phyloP scores from a whole-genome alignment of 2,329 filamentous ascomycete genomes.

The Monosporascus cannonballus region DNA sequence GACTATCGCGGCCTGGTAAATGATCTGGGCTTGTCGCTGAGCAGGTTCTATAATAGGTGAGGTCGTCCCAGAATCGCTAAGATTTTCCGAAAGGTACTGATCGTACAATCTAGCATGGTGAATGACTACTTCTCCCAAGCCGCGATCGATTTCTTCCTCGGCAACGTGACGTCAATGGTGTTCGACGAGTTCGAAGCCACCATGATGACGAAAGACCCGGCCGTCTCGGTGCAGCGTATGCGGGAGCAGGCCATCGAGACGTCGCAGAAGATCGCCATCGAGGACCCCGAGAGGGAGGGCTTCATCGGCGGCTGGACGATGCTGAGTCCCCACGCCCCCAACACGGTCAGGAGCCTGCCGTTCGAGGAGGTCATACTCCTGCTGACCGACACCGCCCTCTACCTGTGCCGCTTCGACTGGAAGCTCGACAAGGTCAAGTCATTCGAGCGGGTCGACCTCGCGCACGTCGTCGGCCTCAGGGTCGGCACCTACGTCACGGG shows the following conservation, averaged over 20 bases:
- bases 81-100: background rate
- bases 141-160: constrained; percentile 88
- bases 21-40: constrained; percentile 83
- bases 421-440: constrained; percentile 88
- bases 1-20: constrained; percentile 88
- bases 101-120: constrained; percentile 64
- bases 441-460: constrained; percentile 79
- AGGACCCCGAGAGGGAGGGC: constrained; percentile 69
- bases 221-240: constrained; percentile 77
- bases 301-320: constrained; percentile 87
- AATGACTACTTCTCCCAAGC: constrained; percentile 97
- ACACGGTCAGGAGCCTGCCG: constrained; percentile 63
- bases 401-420: constrained; percentile 92
- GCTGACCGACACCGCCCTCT: constrained; percentile 77
- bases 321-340: constrained; percentile 65
- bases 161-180: constrained; percentile 75
- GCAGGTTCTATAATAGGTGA: constrained; percentile 63
- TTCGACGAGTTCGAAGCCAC: constrained; percentile 93
- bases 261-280: constrained; percentile 79
- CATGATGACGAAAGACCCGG: constrained; percentile 89
- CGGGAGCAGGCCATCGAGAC: constrained; percentile 86
- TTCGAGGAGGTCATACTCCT: constrained; percentile 87
- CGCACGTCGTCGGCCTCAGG: constrained; percentile 65
- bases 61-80: constrained; percentile 17
- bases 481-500: constrained; percentile 88